Evolutionary conservation across 345 rosid genomes (phyloP).

Genomic region (Mercurialis annua): DNA sequence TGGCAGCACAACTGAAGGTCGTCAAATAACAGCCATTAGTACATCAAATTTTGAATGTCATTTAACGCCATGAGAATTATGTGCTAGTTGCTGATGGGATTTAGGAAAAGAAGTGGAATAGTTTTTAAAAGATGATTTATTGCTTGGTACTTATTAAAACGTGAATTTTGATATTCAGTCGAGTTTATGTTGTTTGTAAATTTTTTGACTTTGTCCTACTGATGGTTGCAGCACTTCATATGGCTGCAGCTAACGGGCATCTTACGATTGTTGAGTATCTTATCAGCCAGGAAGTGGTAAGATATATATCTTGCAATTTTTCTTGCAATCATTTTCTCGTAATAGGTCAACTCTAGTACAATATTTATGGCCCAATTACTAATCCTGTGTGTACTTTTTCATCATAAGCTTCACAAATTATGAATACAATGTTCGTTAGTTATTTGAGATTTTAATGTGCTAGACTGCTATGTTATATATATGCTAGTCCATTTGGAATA

Average conservation of each 20-base stretch:
- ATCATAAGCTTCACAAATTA: no score
- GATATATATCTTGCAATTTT: conserved; percentile 13
- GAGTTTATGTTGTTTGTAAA: not conserved
- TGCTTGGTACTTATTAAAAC: not conserved
- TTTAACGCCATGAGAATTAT: not conserved
- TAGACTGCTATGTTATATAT: not conserved
- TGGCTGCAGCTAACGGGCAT: conserved; percentile 95
- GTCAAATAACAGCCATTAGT: not conserved
- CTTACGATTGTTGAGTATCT: conserved; percentile 65
- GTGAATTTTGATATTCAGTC: not conserved
- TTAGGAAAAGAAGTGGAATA: not conserved
- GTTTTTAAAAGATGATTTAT: not conserved
- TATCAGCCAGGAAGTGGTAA: conserved; percentile 64
- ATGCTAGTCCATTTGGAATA: not conserved
- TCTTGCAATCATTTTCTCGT: not conserved
- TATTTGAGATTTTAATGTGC: not conserved
- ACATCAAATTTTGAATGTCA: not conserved
- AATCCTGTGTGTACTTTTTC: no score
- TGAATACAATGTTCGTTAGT: no score
- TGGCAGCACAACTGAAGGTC: not conserved
- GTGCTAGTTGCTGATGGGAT: not conserved
- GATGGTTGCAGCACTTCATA: conserved; percentile 68
- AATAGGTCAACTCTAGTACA: not conserved
- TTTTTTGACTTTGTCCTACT: conserved; percentile 5
- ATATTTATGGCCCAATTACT: no score